Base-by-base conservation (phyloP, 2,329 filamentous ascomycete species). In the Fusarium staphyleae region DNA sequence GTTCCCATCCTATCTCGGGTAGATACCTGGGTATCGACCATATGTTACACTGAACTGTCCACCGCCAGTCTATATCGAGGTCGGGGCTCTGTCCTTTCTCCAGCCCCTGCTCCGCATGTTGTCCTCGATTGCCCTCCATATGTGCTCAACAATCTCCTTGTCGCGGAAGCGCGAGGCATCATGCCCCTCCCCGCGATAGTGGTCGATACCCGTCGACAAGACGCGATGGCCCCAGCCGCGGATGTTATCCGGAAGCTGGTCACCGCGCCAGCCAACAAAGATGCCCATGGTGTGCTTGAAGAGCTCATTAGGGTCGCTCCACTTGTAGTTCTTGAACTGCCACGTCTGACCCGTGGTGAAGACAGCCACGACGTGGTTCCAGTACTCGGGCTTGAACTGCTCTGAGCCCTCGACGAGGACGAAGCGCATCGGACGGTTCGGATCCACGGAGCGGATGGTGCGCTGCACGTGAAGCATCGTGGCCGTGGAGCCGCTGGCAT, bases 271-370 rank as follows among this genome's bases (percentile, higher is more conserved):
- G 3, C 95, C 95, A 2, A 99, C 87, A 69, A 91, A 96, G 42
- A 99, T 79, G 49, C 95, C 95, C 12, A 91, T 81, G 2, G 91
- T 90, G 69, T 97, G 90, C 63, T 87, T 86, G 78, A 99, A 99
- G 42, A 99, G 81, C 69, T 98, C 95, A 12, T 87, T 83, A 0
- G 95, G 90, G 49, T 89, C 88, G 64, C 88, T 88, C 91, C 95
- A 99, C 75, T 96, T 96, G 83, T 99, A 99, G 64, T 87, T 90
- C 77, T 97, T 96, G 78, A 99, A 99, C 76, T 99, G 95, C 95
- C 95, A 99, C 9, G 89, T 87, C 77, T 99, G 95, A 28, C 95
- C 95, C 0, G 95, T 99, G 0, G 95, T 99, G 77, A 99, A 98
- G 51, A 99, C 93, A 11, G 90, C 95, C 2, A 97, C 95, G 6